These are phyloP conservation scores for Dianthus caryophyllus DNA, from an alignment of 148 eudicot species.

Conservation along the genomic window DNA sequence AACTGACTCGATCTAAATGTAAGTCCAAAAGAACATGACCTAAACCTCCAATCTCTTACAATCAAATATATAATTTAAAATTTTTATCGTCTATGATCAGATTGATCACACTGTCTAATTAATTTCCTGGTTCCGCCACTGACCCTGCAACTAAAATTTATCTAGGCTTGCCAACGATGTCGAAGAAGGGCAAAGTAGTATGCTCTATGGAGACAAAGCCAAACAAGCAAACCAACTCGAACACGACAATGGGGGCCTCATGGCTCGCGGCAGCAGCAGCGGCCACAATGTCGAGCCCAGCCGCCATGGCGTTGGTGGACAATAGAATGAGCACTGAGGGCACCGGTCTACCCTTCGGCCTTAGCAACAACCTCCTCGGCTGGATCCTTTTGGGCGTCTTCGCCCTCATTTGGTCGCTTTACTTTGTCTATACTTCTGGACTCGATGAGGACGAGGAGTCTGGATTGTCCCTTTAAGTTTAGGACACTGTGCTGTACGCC, in stretches of 20 bases:
- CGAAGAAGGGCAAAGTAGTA: constrained; percentile 58
- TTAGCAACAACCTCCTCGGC: constrained; percentile 89
- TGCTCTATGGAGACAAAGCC: constrained; percentile 64
- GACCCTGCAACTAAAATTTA: too few relatives aligned
- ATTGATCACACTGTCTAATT: too few relatives aligned
- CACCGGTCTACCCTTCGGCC: constrained; percentile 89
- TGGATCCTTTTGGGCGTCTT: constrained; percentile 85
- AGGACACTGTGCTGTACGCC: not conserved
- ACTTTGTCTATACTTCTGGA: constrained; percentile 48
- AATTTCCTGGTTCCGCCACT: too few relatives aligned
- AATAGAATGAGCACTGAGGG: constrained; percentile 99
- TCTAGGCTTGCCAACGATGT: constrained; percentile 72
- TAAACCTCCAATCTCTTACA: too few relatives aligned
- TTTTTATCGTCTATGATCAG: too few relatives aligned
- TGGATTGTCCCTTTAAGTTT: constrained; percentile 71
- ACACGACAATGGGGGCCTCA: constrained; percentile 32
- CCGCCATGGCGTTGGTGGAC: constrained; percentile 81
- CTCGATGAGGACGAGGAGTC: constrained; percentile 99
- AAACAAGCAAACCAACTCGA: constrained; percentile 30
- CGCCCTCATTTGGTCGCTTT: constrained; percentile 81
- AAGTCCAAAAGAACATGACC: too few relatives aligned
- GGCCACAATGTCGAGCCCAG: constrained; percentile 59
- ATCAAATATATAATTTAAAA: too few relatives aligned
- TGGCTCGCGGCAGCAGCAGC: constrained; percentile 31
- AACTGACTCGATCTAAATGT: too few relatives aligned